Evolutionary conservation across 139 green algal species (phyloP).

Genomic region (Coccomyxa sp.): DNA sequence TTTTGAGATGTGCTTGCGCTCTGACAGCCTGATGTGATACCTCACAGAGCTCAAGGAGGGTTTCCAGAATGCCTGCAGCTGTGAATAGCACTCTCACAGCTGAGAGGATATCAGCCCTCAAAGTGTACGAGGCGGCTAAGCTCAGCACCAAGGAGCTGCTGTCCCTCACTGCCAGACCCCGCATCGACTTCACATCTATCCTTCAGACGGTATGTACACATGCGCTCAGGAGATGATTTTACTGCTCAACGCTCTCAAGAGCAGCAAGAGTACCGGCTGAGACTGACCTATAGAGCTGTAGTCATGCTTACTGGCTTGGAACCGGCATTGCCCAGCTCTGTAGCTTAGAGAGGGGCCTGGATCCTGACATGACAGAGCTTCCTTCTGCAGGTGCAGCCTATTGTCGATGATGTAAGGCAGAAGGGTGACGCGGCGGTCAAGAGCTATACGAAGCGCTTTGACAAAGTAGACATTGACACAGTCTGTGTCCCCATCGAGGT

Average conservation of each 20-base stretch:
- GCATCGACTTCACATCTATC: constrained; percentile 91
- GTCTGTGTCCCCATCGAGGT: constrained; percentile 79
- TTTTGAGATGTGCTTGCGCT: not conserved
- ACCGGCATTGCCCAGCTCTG: too few species aligned
- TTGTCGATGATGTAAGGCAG: constrained; percentile 79
- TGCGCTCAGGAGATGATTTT: not conserved
- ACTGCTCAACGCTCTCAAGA: too few species aligned
- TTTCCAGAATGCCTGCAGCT: not conserved
- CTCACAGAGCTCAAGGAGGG: not conserved
- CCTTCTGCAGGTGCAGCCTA: constrained; percentile 74
- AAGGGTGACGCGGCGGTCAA: constrained; percentile 87
- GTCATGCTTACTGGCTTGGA: not conserved
- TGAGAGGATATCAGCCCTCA: constrained; percentile 7
- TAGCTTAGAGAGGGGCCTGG: not conserved
- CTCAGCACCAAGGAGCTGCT: constrained; percentile 36
- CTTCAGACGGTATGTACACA: constrained; percentile 59
- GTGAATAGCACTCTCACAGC: not conserved
- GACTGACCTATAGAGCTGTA: too few species aligned
- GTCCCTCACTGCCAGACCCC: constrained; percentile 57
- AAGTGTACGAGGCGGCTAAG: constrained; percentile 21
- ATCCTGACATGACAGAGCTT: not conserved
- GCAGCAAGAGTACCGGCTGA: too few species aligned
- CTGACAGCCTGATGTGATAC: not conserved
- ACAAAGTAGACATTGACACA: constrained; percentile 64
- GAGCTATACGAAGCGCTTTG: constrained; percentile 90